Evolutionary conservation across 441 rosid species (phyloP), one percentile per base, ranked within the genome.

Genomic region (Populus hybrid): DNA sequence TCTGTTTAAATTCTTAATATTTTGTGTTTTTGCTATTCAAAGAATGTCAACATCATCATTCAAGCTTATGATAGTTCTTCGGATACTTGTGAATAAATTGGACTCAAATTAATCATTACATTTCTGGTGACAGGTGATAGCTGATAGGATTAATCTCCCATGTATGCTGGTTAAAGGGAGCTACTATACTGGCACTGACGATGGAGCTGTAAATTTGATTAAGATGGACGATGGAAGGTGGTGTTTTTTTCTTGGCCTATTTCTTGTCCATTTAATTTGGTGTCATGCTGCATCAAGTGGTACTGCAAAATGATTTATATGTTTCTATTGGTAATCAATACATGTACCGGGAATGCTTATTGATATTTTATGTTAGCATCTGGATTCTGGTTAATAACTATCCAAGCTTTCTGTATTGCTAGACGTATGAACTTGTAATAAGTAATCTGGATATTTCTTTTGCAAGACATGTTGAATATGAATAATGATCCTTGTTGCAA

Each of bases 181-280:
- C 89, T 94, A 88, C 86, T 96, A 93, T 74, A 94, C 99, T 75
- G 99, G 99, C 81, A 93, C 99, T 12, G 99, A 96, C 87, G 98
- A 94, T 81, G 99, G 98, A 72, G 98, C 97, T 75, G 93, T 96
- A 84, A 94, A 94, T 85, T 85, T 96, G 84, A 89, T 96, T 78
- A 88, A 86, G 81, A 82, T 91, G 69, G 89, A 91, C 80, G 71
- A 84, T 77, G 94, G 88, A 88, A 90, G 99, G 99, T 94, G 84
- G 36, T 24, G 12, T 9, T 80, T 79, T 36, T 10, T 16, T 18
- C 69, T 68, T 76, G 32, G 11, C 28, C 5, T 59, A 67, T 26
- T n/a, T 70, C 32, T 20, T 57, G 14, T 42, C 23, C 20, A 5
- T 10, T 67, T 35, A 23, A 16, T 75, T 70, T 10, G 38, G 30